Conservation (phyloP, 192 early-diverging fungal species). For the Coemansia sp. region DNA sequence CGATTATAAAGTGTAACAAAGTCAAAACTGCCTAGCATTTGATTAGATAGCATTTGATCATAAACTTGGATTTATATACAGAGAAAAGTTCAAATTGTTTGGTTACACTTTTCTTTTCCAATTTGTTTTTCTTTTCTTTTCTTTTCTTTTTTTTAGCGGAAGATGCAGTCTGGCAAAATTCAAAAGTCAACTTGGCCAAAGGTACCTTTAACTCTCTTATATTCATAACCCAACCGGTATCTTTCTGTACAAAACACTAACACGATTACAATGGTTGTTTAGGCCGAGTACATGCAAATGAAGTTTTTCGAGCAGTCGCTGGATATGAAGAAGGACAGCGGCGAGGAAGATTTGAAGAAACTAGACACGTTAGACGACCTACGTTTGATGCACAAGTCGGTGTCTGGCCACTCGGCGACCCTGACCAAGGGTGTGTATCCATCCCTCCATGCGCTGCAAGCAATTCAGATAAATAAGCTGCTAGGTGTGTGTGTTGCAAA, state of each 20-base stretch:
- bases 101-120: background rate
- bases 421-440: background rate
- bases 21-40: background rate
- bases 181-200: slow-evolving; percentile 23
- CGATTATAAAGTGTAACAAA: slow-evolving; percentile 16
- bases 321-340: slow-evolving; percentile 1
- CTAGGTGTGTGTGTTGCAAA: background rate
- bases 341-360: slow-evolving; percentile 7
- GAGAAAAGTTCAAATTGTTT: too few relatives aligned
- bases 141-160: background rate
- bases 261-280: background rate
- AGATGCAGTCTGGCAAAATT: slow-evolving; percentile 4
- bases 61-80: background rate
- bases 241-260: background rate
- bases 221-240: background rate
- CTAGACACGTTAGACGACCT: slow-evolving; percentile 1
- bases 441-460: background rate
- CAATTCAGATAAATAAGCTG: background rate
- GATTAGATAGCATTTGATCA: background rate
- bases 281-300: slow-evolving; percentile 26
- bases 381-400: background rate
- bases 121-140: background rate
- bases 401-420: too few relatives aligned
- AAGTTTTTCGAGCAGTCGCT: slow-evolving; percentile 23
- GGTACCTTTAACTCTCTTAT: slow-evolving; percentile 5